phyloP scores from a whole-genome alignment of 129 eudicot genomes.

The Chrysanthemum seticuspe region DNA sequence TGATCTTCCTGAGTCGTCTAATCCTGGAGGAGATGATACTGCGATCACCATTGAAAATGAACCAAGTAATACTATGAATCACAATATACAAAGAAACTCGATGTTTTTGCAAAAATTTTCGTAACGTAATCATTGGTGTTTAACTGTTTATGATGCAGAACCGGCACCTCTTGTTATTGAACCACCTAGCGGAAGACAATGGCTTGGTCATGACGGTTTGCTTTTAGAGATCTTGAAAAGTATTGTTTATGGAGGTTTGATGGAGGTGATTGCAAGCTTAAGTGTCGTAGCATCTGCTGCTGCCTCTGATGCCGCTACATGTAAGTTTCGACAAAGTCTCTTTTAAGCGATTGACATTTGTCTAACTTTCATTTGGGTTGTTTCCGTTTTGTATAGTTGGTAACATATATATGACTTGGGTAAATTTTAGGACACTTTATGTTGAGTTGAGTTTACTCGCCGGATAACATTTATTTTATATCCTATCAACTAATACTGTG shows the following conservation, averaged over 20 bases:
- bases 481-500: constrained; percentile 7
- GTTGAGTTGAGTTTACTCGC: no score
- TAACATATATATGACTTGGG: background rate
- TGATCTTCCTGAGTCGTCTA: constrained; percentile 1
- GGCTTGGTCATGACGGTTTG: constrained; percentile 29
- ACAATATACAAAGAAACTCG: background rate
- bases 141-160: constrained; percentile 12
- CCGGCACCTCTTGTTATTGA: no score
- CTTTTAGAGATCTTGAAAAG: constrained; percentile 50
- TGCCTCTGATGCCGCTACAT: constrained; percentile 46
- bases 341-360: no score
- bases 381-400: no score
- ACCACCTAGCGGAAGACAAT: constrained; percentile 4
- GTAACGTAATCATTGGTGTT: background rate
- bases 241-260: constrained; percentile 52
- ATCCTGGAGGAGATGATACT: background rate
- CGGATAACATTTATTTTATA: background rate
- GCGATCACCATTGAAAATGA: background rate
- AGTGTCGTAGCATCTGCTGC: constrained; percentile 58
- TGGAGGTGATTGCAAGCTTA: constrained; percentile 51
- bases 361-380: no score
- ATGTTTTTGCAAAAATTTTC: background rate
- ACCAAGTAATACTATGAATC: constrained; percentile 13
- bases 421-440: no score
- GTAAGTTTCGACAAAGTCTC: constrained; percentile 18